These are phyloP conservation scores for Torulaspora franciscae DNA, from an alignment of 805 yeast species.

Conservation along the genomic window DNA sequence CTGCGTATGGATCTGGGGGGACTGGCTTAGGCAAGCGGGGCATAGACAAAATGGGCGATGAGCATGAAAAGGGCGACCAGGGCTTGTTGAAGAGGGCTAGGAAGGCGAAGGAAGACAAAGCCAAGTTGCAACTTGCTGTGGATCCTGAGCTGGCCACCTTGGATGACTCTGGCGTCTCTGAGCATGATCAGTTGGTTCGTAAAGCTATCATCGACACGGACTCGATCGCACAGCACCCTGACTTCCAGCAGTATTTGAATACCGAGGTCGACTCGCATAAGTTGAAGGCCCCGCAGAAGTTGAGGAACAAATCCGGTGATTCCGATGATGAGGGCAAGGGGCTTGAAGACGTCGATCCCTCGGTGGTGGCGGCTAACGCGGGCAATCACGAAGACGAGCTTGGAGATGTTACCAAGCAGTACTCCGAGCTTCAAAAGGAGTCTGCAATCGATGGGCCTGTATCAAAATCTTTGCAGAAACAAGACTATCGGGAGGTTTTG, in stretches of 20 bases:
- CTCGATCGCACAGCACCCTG: conserved; percentile 48
- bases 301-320: conserved; percentile 10
- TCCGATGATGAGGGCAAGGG: conserved; percentile 10
- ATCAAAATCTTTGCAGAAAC: conserved; percentile 10
- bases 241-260: conserved; percentile 35
- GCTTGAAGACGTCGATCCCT: conserved; percentile 7
- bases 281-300: conserved; percentile 8
- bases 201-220: conserved; percentile 68
- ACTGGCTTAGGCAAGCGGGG: conserved; percentile 12
- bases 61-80: conserved; percentile 11
- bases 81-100: conserved; percentile 17
- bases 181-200: conserved; percentile 61
- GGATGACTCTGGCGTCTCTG: conserved; percentile 41
- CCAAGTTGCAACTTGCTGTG: conserved; percentile 38
- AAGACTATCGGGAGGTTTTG: conserved; percentile 24
- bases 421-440: conserved; percentile 18
- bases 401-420: conserved; percentile 14
- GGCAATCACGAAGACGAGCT: conserved; percentile 15
- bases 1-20: conserved; percentile 29
- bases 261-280: conserved; percentile 28
- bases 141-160: conserved; percentile 55
- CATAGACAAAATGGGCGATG: conserved; percentile 10
- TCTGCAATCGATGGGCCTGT: conserved; percentile 13
- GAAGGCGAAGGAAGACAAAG: conserved; percentile 17
- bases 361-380: conserved; percentile 10